Evolutionary conservation across 2,329 filamentous ascomycete species (phyloP).

Genomic region (Coniella vitis): DNA sequence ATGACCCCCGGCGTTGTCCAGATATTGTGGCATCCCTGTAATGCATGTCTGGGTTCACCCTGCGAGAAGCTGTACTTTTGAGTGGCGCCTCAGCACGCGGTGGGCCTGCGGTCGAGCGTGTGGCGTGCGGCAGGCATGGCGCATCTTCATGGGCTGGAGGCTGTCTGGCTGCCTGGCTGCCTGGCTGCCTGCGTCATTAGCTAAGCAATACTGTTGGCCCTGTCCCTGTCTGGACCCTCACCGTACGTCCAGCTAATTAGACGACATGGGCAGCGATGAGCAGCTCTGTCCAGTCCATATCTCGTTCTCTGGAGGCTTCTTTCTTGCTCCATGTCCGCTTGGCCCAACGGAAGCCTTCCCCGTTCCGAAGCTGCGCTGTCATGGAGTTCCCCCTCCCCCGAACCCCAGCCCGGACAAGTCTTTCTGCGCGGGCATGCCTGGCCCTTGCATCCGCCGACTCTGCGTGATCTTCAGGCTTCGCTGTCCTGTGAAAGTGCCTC

Average conservation of each 20-base stretch:
- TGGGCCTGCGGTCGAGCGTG: too few relatives aligned
- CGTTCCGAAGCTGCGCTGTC: background rate
- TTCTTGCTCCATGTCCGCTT: background rate
- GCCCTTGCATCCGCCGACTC: background rate
- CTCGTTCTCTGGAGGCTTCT: background rate
- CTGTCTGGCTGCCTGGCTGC: too few relatives aligned
- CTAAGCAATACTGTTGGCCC: background rate
- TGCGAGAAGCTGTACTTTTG: too few relatives aligned
- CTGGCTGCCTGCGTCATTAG: background rate
- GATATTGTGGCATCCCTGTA: too few relatives aligned
- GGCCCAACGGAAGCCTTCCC: background rate
- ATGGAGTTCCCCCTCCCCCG: background rate
- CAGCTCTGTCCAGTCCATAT: background rate
- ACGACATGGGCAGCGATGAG: background rate
- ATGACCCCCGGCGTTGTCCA: too few relatives aligned
- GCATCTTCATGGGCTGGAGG: too few relatives aligned
- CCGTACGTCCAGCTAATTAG: background rate
- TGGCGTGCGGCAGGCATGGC: too few relatives aligned
- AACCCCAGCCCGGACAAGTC: background rate
- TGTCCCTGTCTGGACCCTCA: background rate
- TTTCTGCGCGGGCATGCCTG: background rate
- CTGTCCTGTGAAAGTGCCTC: background rate
- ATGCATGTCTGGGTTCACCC: too few relatives aligned
- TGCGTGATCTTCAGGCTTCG: background rate
- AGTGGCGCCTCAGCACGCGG: too few relatives aligned